phyloP scores from a whole-genome alignment of 108 stramenopile species.

The Cylindrotheca fusiformis region DNA sequence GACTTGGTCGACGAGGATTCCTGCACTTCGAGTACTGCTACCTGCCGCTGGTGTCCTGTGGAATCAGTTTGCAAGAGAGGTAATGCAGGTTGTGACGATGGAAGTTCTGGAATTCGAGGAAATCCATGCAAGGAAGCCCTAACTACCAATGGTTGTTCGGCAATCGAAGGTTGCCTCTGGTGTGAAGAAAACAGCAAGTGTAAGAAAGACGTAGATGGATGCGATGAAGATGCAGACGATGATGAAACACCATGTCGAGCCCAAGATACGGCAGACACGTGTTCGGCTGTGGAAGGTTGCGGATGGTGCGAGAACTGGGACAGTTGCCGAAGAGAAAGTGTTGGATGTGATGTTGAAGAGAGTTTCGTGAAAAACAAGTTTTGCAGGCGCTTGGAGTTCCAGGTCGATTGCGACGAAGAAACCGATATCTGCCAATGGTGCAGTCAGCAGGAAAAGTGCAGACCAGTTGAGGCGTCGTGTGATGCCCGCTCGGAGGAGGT shows the following conservation, averaged over 20 bases:
- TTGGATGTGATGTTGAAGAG: no score
- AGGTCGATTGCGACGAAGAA: background rate
- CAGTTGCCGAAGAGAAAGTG: no score
- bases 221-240: background rate
- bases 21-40: conserved; percentile 2
- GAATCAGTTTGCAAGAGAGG: background rate
- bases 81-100: conserved; percentile 4
- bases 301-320: conserved; percentile 15
- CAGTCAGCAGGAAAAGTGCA: conserved; percentile 5
- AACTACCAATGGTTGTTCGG: background rate
- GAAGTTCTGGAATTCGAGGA: conserved; percentile 12
- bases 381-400: background rate
- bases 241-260: conserved; percentile 1
- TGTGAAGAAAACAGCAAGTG: conserved; percentile 4
- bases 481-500: background rate
- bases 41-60: conserved; percentile 16
- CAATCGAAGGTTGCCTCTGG: conserved; percentile 13
- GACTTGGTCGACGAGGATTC: background rate
- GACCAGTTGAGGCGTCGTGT: background rate
- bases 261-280: conserved; percentile 6
- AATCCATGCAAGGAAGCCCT: conserved; percentile 4
- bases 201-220: conserved; percentile 7
- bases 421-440: background rate
- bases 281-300: conserved; percentile 8
- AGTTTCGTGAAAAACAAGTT: background rate